These are phyloP conservation scores for Skeletonema costatum DNA, from an alignment of 108 stramenopile genomes.

Conservation along the genomic window DNA sequence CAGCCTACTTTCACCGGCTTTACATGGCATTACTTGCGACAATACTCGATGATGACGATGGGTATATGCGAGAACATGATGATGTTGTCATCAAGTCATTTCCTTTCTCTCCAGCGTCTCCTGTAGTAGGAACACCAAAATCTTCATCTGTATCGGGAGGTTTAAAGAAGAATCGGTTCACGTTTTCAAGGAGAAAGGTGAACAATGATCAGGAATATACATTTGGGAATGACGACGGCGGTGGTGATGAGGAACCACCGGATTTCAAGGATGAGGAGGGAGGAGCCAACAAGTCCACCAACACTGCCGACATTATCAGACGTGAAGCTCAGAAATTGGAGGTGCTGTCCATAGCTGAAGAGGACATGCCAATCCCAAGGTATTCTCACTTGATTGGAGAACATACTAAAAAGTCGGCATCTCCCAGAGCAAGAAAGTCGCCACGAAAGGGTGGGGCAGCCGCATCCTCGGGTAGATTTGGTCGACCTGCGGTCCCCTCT, in stretches of 20 bases:
- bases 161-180: slow-evolving; percentile 31
- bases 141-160: background rate
- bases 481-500: slow-evolving; percentile 21
- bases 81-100: background rate
- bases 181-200: slow-evolving; percentile 26
- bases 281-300: background rate
- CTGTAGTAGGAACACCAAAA: background rate
- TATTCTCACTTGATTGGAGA: slow-evolving; percentile 10
- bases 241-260: background rate
- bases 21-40: slow-evolving; percentile 42
- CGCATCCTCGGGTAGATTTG: slow-evolving; percentile 30
- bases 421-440: slow-evolving; percentile 8
- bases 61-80: slow-evolving; percentile 20
- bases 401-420: background rate
- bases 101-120: background rate
- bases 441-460: slow-evolving; percentile 13
- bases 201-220: slow-evolving; percentile 10
- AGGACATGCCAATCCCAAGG: slow-evolving; percentile 40
- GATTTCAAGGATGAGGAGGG: background rate
- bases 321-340: slow-evolving; percentile 30
- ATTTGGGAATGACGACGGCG: background rate
- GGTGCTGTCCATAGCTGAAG: slow-evolving; percentile 40
- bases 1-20: slow-evolving; percentile 33
- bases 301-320: slow-evolving; percentile 29
- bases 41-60: slow-evolving; percentile 43